Conservation (phyloP, 164 flowering plant genomes). For the Akebia trifoliata region DNA sequence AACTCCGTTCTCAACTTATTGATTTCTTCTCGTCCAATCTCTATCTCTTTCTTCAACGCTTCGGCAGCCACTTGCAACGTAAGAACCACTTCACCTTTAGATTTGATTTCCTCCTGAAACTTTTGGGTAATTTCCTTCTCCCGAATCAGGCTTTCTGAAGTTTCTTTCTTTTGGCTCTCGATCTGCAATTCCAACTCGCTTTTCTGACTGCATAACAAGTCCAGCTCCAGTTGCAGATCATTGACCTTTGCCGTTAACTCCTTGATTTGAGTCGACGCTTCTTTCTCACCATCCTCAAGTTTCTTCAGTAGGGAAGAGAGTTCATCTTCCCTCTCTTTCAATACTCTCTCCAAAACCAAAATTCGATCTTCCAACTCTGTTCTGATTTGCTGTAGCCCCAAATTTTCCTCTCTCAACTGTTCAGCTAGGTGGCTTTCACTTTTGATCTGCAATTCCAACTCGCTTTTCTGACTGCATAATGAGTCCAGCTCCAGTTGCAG, state of each 20-base stretch:
- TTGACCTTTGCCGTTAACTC: no score
- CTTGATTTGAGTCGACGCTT: no score
- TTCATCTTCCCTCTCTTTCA: background rate
- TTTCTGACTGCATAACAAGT: no score
- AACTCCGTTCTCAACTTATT: slow-evolving; percentile 13
- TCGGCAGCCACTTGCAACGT: slow-evolving; percentile 11
- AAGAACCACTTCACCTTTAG: slow-evolving; percentile 26
- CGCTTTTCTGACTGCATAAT: background rate
- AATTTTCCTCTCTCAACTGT: background rate
- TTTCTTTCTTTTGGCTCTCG: slow-evolving; percentile 1
- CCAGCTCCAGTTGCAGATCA: no score
- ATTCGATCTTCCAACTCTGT: background rate
- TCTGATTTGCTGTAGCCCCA: slow-evolving; percentile 4
- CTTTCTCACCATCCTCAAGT: no score
- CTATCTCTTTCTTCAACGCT: slow-evolving; percentile 11
- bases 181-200: slow-evolving; percentile 4
- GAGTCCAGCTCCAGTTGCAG: no score
- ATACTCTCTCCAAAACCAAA: background rate
- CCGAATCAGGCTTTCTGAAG: slow-evolving; percentile 12
- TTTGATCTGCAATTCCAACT: background rate
- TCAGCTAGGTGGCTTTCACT: no score
- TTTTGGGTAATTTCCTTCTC: slow-evolving; percentile 19
- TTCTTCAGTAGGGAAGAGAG: no score
- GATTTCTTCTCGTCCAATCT: slow-evolving; percentile 12
- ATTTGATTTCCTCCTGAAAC: slow-evolving; percentile 17